Base-by-base conservation (phyloP, 192 early-diverging fungal species). In the Podila clonocystis region DNA sequence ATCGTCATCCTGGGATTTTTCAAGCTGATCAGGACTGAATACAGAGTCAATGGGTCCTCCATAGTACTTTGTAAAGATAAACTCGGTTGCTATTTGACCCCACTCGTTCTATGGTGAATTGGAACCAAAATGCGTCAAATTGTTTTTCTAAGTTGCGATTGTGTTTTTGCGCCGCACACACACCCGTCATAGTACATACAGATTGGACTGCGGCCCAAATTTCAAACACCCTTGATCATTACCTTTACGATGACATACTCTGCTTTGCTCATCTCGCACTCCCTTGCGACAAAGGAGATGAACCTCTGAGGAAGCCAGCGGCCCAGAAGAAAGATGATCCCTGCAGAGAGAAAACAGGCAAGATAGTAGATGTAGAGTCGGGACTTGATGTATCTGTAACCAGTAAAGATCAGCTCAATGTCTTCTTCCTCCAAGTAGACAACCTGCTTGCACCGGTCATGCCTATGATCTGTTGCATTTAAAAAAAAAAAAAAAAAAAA, bases 231-330 rank as follows among this genome's bases (percentile, higher is more conserved):
- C 22, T 17, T 49, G 66, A 19, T 26, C 65, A 50, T 24, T 84
- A 87, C 88, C 78, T 86, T 85, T 13, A 95, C 87, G 4, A 89
- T 85, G n/a, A 94, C 80, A 66, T 84, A 90, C n/a, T 91, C 87
- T 4, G 98, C 96, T 31, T 91, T 88, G 57, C 85, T 87, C 59
- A 98, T 85, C n/a, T 88, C 82, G 34, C 85, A 92, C 2, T 69
- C 78, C 15, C 45, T 52, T n/a, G 92, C 92, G 1, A 92, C 91
- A 87, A 93, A 90, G 60, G 72, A 68, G 34, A 97, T 87, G 75
- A 90, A 93, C 84, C 91, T 87, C 24, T 73, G 75, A 62, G 95
- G 94, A 45, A 98, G 75, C 97, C 98, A 98, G 34, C 95, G 92
- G 58, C 90, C 92, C 13, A 97, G 57, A 20, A 98, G 82, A 63